Conservation (phyloP, 2,329 filamentous ascomycete genomes). For the Magnaporthales sp. region DNA sequence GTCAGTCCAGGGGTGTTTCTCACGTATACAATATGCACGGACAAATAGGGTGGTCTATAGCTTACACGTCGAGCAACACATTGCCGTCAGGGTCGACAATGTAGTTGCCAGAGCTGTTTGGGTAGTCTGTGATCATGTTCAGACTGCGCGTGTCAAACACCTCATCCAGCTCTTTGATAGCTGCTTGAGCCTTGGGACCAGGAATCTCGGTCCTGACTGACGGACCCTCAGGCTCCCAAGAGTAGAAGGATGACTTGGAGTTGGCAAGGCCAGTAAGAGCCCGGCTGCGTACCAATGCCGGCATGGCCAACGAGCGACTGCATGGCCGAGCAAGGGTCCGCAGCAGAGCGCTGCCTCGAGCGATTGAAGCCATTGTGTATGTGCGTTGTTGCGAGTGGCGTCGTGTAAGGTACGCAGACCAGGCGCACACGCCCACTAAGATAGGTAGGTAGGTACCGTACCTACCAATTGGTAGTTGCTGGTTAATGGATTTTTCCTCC, state of each 20-base stretch:
- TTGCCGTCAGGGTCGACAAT: constrained; percentile 66
- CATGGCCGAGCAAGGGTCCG: constrained; percentile 8
- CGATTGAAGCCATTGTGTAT: constrained; percentile 6
- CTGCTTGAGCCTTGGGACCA: constrained; percentile 64
- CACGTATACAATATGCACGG: neutral
- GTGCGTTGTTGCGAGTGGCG: neutral
- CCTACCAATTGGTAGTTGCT: neutral
- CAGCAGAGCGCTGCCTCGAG: constrained; percentile 10
- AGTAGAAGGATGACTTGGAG: constrained; percentile 17
- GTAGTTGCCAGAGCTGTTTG: constrained; percentile 72
- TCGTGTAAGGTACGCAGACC: neutral
- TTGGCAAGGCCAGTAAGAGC: constrained; percentile 15
- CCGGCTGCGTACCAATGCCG: constrained; percentile 13
- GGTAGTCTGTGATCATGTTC: constrained; percentile 75
- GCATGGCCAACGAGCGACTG: constrained; percentile 8
- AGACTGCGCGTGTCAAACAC: constrained; percentile 81
- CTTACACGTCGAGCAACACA: constrained; percentile 62
- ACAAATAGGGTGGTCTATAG: constrained; percentile 6
- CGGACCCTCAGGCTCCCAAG: constrained; percentile 40
- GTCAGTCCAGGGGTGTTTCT: neutral
- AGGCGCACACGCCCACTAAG: neutral
- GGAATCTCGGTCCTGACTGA: constrained; percentile 56
- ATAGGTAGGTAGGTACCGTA: neutral
- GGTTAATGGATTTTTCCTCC: neutral
- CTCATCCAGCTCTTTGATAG: constrained; percentile 60